phyloP scores from a whole-genome alignment of 208 protist genomes.

The Acanthamoeba sp. region DNA sequence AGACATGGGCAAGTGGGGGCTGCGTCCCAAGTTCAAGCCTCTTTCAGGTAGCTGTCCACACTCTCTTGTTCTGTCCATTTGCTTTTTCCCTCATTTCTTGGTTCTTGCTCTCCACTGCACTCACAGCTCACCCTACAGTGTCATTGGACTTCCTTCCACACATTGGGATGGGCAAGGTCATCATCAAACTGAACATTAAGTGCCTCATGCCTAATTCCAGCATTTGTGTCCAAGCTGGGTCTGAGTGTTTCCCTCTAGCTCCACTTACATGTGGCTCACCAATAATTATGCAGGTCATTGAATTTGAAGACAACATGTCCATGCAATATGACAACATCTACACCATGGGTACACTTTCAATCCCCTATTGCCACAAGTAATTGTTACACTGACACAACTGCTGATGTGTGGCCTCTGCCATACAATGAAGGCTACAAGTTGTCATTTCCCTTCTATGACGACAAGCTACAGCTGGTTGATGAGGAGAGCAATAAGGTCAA shows the following conservation, averaged over 20 bases:
- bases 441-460: conserved; percentile 41
- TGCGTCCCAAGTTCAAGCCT: not conserved
- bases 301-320: conserved; percentile 24
- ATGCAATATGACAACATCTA: conserved; percentile 2
- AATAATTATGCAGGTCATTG: not conserved
- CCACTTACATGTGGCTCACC: too few relatives aligned
- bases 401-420: too few relatives aligned
- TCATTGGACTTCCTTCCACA: conserved; percentile 48
- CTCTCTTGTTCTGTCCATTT: not conserved
- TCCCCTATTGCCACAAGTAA: not conserved
- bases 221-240: not conserved
- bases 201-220: not conserved
- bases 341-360: not conserved
- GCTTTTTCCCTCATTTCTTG: not conserved
- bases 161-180: conserved; percentile 51
- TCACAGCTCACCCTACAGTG: conserved; percentile 26
- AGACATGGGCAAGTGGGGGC: conserved; percentile 22
- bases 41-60: not conserved
- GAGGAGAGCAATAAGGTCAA: conserved; percentile 35
- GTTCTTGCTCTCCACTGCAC: not conserved
- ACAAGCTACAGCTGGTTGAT: not conserved
- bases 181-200: conserved; percentile 56
- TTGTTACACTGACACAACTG: too few relatives aligned
- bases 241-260: not conserved
- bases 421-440: conserved; percentile 29